A percentile compares a stretch with the other conserved stretches of the same genome.
Evolutionary conservation across 2,329 filamentous ascomycete genomes (phyloP).

Genomic region (Aspergillus vadensis): DNA sequence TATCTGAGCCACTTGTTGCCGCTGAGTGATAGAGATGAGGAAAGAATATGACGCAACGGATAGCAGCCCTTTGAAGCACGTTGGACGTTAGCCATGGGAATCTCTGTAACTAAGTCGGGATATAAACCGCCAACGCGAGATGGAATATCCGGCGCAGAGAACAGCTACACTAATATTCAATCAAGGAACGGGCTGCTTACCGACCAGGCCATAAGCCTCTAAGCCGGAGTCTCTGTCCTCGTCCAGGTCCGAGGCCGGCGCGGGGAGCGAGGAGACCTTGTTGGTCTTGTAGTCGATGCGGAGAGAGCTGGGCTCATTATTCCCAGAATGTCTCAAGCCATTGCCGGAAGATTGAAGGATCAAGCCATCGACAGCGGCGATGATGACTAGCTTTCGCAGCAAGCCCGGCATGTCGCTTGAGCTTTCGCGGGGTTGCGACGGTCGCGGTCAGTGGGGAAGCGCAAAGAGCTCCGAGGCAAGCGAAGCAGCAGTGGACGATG

Average conservation of each 20-base stretch:
- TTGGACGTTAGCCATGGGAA: background rate
- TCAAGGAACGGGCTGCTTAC: constrained; percentile 41
- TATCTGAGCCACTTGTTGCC: constrained; percentile 86
- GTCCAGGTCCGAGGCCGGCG: constrained; percentile 27
- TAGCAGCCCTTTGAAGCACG: constrained; percentile 66
- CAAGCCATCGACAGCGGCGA: constrained; percentile 79
- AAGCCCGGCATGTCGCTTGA: constrained; percentile 67
- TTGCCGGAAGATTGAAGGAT: constrained; percentile 72
- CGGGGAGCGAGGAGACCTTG: constrained; percentile 52
- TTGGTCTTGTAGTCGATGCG: constrained; percentile 70
- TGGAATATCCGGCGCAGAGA: background rate
- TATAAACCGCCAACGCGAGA: background rate
- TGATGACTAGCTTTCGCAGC: constrained; percentile 76
- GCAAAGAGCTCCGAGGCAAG: background rate
- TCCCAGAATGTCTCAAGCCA: constrained; percentile 44
- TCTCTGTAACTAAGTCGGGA: background rate
- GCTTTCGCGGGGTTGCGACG: constrained; percentile 16
- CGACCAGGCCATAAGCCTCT: constrained; percentile 58
- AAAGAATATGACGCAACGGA: constrained; percentile 80
- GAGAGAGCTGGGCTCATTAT: constrained; percentile 60
- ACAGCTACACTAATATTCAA: background rate
- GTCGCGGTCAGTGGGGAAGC: background rate
- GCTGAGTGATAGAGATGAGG: constrained; percentile 80
- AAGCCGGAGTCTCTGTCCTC: constrained; percentile 42
- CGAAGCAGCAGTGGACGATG: background rate